Conservation (phyloP, 345 rosid genomes). For the Salix suchowensis region DNA sequence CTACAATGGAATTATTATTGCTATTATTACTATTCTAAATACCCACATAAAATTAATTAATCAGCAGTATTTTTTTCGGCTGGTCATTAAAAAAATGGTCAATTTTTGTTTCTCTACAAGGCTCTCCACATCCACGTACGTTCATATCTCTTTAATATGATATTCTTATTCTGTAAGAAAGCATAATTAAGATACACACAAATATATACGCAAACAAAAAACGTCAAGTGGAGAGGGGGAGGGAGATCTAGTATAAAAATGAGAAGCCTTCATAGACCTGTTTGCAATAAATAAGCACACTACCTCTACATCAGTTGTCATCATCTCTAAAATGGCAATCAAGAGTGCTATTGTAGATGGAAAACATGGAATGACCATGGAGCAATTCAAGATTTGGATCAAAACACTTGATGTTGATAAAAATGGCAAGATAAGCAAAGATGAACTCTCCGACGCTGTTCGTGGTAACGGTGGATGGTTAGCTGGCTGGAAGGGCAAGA, state of each 20-base stretch:
- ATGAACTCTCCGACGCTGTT: constrained; percentile 31
- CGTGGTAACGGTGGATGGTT: constrained; percentile 4
- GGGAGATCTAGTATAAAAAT: background rate
- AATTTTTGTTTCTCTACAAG: background rate
- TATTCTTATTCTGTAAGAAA: background rate
- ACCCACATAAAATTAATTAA: background rate
- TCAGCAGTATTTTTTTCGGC: no score
- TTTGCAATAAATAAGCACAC: background rate
- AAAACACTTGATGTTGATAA: constrained; percentile 14
- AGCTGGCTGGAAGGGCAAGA: constrained; percentile 11
- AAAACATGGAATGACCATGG: background rate
- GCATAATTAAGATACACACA: background rate
- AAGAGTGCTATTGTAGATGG: background rate
- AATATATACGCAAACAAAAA: background rate
- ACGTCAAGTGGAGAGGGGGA: background rate
- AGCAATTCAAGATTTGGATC: constrained; percentile 25
- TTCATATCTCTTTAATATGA: background rate
- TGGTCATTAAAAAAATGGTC: background rate
- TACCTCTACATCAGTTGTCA: background rate
- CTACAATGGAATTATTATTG: no score
- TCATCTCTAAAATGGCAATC: background rate
- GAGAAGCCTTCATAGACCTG: background rate
- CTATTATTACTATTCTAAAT: no score
- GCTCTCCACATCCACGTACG: background rate
- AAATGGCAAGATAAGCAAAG: constrained; percentile 21